Conservation (phyloP, 192 early-diverging fungal species). For the Bifiguratus adelaidae region DNA sequence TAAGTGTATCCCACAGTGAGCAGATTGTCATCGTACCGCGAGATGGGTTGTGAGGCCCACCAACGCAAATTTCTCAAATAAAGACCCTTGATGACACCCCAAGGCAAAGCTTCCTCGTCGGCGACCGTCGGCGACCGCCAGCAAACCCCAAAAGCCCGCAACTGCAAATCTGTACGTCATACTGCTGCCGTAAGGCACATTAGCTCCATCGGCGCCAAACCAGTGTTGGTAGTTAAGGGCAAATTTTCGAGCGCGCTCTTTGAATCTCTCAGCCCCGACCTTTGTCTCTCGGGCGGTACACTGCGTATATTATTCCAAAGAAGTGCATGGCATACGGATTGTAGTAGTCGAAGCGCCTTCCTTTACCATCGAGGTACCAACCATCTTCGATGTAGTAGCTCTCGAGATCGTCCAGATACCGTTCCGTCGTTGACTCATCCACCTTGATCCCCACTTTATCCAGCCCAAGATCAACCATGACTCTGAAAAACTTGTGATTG, state of each 20-base stretch:
- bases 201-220: slow-evolving; percentile 8
- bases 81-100: slow-evolving; percentile 10
- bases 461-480: slow-evolving; percentile 6
- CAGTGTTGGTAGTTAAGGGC: slow-evolving; percentile 8
- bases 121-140: slow-evolving; percentile 2
- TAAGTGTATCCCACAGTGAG: slow-evolving; percentile 6
- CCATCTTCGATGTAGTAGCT: slow-evolving; percentile 5
- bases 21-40: neutral
- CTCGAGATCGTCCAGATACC: slow-evolving; percentile 7
- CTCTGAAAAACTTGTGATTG: slow-evolving; percentile 9
- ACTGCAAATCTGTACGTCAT: slow-evolving; percentile 2
- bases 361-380: slow-evolving; percentile 5
- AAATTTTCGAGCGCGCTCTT: neutral
- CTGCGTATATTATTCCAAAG: slow-evolving; percentile 3
- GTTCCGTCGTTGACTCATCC: slow-evolving; percentile 1
- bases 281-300: slow-evolving; percentile 2
- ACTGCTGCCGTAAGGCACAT: slow-evolving; percentile 4
- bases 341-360: slow-evolving; percentile 7
- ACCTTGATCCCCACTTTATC: neutral
- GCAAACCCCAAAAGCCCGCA: slow-evolving; percentile 5
- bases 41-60: slow-evolving; percentile 7
- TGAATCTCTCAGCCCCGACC: neutral
- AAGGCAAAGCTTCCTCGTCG: slow-evolving; percentile 6
- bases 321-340: slow-evolving; percentile 6
- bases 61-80: slow-evolving; percentile 10